Conservation (phyloP, 2,329 filamentous ascomycete species). For the Sporothrix phasma region DNA sequence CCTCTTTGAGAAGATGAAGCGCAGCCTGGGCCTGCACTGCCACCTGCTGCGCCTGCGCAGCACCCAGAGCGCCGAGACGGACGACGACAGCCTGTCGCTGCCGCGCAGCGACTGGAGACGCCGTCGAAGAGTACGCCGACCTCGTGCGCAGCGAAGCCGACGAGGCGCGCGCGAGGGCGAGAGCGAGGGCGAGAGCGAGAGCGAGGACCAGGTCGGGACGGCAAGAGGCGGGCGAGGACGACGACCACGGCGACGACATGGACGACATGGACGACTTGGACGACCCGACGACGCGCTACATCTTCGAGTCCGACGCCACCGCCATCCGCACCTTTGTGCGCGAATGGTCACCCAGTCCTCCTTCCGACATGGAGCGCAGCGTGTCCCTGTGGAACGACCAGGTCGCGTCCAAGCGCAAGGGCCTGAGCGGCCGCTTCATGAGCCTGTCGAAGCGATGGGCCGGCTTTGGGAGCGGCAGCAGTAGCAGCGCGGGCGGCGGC, state of each 20-base stretch:
- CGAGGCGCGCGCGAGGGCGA: constrained; percentile 31
- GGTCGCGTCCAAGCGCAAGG: constrained; percentile 79
- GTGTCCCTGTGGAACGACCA: constrained; percentile 95
- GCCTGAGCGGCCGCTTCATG: constrained; percentile 87
- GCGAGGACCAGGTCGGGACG: constrained; percentile 60
- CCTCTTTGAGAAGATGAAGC: constrained; percentile 97
- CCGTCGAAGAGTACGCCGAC: constrained; percentile 70
- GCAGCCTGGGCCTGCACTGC: constrained; percentile 93
- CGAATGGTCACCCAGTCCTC: constrained; percentile 92
- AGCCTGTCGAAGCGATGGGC: constrained; percentile 86
- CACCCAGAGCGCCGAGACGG: constrained; percentile 73
- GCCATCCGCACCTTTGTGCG: constrained; percentile 82
- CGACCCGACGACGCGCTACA: constrained; percentile 57
- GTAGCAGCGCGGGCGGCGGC: constrained; percentile 35
- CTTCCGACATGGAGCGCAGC: constrained; percentile 94
- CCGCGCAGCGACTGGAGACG: constrained; percentile 79
- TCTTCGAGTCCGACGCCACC: constrained; percentile 86
- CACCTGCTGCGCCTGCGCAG: constrained; percentile 81
- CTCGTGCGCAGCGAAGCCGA: constrained; percentile 48
- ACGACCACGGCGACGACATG: constrained; percentile 30
- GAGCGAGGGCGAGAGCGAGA: constrained; percentile 58
- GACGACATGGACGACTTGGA: too few species aligned
- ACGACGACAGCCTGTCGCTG: constrained; percentile 79
- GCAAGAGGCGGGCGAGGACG: background rate
- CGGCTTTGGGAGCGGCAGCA: constrained; percentile 53